Evolutionary conservation across 305 asterid species (phyloP).

Genomic region (Solanum aculeatissimum): DNA sequence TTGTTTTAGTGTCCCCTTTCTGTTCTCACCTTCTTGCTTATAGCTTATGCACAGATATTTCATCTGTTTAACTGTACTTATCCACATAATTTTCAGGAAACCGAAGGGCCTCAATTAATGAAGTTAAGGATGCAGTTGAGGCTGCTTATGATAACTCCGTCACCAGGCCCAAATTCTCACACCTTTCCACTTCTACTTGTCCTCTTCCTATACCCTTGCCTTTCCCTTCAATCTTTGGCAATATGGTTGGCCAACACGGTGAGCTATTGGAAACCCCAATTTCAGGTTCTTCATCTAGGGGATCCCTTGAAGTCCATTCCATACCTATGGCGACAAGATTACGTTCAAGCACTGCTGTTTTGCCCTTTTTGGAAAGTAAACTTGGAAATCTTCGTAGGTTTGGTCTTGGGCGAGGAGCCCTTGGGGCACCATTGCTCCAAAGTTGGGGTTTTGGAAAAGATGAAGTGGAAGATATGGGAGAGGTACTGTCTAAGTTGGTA

Average conservation of each 20-base stretch:
- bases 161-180: slow-evolving; percentile 56
- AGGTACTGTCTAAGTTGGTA: slow-evolving; percentile 60
- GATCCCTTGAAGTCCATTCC: slow-evolving; percentile 75
- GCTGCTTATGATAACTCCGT: slow-evolving; percentile 36
- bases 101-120: slow-evolving; percentile 48
- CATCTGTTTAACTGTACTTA: background rate
- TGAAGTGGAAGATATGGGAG: slow-evolving; percentile 67
- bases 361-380: slow-evolving; percentile 63
- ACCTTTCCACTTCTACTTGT: slow-evolving; percentile 55
- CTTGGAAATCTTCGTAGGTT: slow-evolving; percentile 48
- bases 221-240: slow-evolving; percentile 67
- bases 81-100: slow-evolving; percentile 27
- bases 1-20: background rate
- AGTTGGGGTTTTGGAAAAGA: slow-evolving; percentile 80
- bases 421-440: slow-evolving; percentile 44
- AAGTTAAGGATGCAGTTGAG: slow-evolving; percentile 55
- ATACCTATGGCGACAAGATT: slow-evolving; percentile 85
- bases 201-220: slow-evolving; percentile 95
- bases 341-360: slow-evolving; percentile 62
- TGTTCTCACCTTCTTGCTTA: background rate
- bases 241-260: slow-evolving; percentile 50
- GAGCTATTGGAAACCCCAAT: slow-evolving; percentile 38
- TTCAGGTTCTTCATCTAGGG: slow-evolving; percentile 33
- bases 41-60: background rate
- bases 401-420: slow-evolving; percentile 58